phyloP scores from a whole-genome alignment of 1,284 basidiomycete genomes.

The Sporisorium exsertum region DNA sequence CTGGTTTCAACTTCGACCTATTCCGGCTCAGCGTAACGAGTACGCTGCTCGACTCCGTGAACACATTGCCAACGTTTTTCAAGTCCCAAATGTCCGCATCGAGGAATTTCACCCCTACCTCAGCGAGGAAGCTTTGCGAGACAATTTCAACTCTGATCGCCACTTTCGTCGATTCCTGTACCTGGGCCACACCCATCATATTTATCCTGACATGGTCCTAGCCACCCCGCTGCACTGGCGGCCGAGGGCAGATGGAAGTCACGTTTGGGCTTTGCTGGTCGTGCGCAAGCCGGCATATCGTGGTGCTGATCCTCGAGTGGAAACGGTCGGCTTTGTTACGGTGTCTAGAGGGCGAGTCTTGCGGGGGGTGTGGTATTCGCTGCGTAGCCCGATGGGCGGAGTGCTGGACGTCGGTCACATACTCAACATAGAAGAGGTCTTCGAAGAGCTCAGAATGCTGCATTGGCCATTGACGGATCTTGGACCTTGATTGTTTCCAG shows the following conservation, averaged over 20 bases:
- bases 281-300: not conserved
- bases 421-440: constrained; percentile 11
- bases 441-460: not conserved
- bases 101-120: not conserved
- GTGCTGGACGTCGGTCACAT: constrained; percentile 1
- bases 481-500: no score
- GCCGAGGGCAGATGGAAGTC: not conserved
- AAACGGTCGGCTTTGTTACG: not conserved
- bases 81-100: not conserved
- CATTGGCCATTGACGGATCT: not conserved
- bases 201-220: not conserved
- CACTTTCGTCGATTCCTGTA: constrained; percentile 5
- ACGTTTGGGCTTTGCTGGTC: not conserved
- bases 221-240: not conserved
- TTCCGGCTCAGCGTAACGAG: not conserved
- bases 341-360: not conserved
- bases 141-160: not conserved
- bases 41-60: not conserved
- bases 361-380: not conserved
- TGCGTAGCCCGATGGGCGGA: not conserved
- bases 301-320: not conserved
- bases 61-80: not conserved
- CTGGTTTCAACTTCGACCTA: not conserved
- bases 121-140: not conserved
- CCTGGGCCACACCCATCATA: not conserved